Base-by-base conservation (phyloP, 805 yeast species). In the Kazachstania martiniae region DNA sequence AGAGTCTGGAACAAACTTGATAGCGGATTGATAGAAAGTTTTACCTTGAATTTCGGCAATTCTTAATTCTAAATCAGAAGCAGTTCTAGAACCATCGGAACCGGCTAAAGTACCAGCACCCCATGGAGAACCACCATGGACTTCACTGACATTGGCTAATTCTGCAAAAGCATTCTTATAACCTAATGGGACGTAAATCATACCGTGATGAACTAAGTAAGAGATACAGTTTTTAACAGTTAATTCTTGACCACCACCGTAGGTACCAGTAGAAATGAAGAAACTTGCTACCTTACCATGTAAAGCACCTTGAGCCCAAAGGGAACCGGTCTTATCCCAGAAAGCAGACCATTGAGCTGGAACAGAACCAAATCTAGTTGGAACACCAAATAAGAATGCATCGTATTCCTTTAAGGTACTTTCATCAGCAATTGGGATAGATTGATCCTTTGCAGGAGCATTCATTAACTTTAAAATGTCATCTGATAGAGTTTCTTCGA, bases 101-200 rank as follows among this genome's bases (percentile, higher is more conserved):
- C 75, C 83, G 15, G 94, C 87, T 47, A 69, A 65, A 28, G 83
- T 62, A 47, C 94, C 94, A 27, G 94, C 81, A 53, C 94, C 94
- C 86, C 87, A 85, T 29, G 94, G 73, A 16, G 87, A 74, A 36
- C 82, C 82, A 44, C 94, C 94, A 52, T 80, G 93, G 31, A 74
- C 68, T 61, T 81, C 85, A 4, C 66, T 70, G 25, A 77, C 47
- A 58, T 66, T 66, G 27, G 81, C 61, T 44, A 77, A 51, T 45
- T 68, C 67, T 8, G 70, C 67, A 54, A 76, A 77, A 8, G 70
- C 63, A 39, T 66, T 56, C 42, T 65, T 69, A 62, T 76, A 83
- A 40, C 94, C 94, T 46, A 83, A 65, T 40, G 94, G 93, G 32
- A 83, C 72, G 56, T 58, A 83, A 36, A 76, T 67, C 57, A 83